Base-by-base conservation (phyloP, 1,139 yeast genomes). In the Blastobotrys aristatus region DNA sequence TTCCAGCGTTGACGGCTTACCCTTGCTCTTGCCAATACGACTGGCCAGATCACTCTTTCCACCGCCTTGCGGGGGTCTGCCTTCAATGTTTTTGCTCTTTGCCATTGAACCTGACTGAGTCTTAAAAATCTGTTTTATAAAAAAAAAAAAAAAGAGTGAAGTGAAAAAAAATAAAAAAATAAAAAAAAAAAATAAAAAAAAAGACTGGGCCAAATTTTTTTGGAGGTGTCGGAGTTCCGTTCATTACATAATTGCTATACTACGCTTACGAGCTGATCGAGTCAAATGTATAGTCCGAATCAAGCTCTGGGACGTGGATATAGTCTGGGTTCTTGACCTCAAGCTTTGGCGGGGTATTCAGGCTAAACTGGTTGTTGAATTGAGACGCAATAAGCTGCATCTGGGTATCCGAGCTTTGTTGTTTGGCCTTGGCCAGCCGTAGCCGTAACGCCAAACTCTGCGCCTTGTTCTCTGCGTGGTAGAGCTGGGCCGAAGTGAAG, bases 381-480 rank as follows among this genome's bases (percentile, higher is more conserved):
- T 36, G 32, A 14, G 16, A 29, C 17, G 40, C 45, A 33, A 42
- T 24, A 7, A 34, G 34, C 17, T 49, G 42, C 32, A 47, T 36
- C 17, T 49, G 52, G 20, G 43, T 36, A 17, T 49, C 39, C 16
- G 20, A 18, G 13, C 52, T 46, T 2, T 29, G 33, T 10, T 46
- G 24, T 33, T 36, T 46, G n/a, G 52, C 52, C 29, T 49, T 49
- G 8, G 44, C 44, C 8, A 49, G 31, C 5, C 52, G 43, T 11
- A 40, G 39, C 5, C 46, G 40, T n/a, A 49, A 35, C 27, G 48
- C 52, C 17, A 49, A 29, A 13, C 46, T 46, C 16, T 40, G 36
- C 21, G 52, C 52, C 32, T 49, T 49, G 16, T 35, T 34, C 26
- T 49, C 50, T 2, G 52, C 50, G 14, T 27, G 37, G 16, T 46